phyloP scores from a whole-genome alignment of 2,329 filamentous ascomycete species.

The Fusarium robinianum region DNA sequence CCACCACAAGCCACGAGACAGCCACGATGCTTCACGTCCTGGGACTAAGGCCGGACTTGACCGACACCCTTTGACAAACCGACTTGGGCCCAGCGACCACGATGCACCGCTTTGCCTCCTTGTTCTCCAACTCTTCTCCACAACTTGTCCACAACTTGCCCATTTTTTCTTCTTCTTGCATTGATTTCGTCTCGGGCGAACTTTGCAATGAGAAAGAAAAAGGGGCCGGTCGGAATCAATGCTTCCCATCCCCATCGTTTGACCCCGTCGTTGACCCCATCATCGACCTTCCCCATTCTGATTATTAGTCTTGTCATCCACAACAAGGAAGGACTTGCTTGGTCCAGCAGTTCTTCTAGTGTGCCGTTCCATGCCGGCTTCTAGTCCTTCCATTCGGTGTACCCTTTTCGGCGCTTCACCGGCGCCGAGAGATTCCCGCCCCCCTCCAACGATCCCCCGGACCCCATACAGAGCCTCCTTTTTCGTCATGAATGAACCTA shows the following conservation, averaged over 20 bases:
- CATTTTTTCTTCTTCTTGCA: conserved; percentile 26
- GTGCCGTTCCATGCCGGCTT: too few relatives aligned
- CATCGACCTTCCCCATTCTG: too few relatives aligned
- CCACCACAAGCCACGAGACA: conserved; percentile 19
- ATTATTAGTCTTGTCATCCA: too few relatives aligned
- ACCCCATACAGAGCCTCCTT: conserved; percentile 25
- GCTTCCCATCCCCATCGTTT: conserved; percentile 15
- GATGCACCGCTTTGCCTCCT: conserved; percentile 31
- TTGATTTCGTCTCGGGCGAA: too few relatives aligned
- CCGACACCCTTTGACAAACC: conserved; percentile 33
- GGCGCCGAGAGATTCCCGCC: conserved; percentile 32
- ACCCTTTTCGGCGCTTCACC: conserved; percentile 40
- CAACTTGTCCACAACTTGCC: conserved; percentile 27
- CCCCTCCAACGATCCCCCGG: conserved; percentile 25
- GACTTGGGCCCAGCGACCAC: conserved; percentile 35
- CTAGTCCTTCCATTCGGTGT: conserved; percentile 29
- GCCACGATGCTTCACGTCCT: conserved; percentile 28
- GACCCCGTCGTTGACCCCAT: too few relatives aligned
- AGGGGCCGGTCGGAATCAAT: conserved; percentile 32
- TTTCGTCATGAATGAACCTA: conserved; percentile 24
- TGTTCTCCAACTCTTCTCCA: conserved; percentile 25
- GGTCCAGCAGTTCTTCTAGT: too few relatives aligned
- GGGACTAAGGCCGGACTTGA: conserved; percentile 36
- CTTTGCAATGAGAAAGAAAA: too few relatives aligned
- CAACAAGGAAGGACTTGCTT: too few relatives aligned